These are phyloP conservation scores for Salix koriyanagi DNA, from an alignment of 345 rosid species.

Conservation along the genomic window DNA sequence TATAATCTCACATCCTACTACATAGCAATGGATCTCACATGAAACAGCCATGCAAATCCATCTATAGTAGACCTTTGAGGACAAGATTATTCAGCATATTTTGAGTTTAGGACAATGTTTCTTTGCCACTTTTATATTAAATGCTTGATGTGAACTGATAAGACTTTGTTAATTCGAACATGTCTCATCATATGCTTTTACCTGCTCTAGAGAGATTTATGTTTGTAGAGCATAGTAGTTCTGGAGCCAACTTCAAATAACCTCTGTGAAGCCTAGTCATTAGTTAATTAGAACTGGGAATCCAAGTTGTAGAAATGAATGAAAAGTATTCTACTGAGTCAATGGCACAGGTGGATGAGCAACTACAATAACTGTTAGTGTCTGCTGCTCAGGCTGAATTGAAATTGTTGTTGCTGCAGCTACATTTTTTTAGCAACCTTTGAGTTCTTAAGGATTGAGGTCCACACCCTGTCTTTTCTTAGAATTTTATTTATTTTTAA, in stretches of 20 bases:
- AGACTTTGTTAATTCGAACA: background rate
- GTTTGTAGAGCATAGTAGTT: background rate
- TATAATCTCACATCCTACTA: background rate
- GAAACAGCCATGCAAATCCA: background rate
- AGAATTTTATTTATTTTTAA: background rate
- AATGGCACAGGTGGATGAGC: background rate
- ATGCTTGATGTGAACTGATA: background rate
- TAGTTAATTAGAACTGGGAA: background rate
- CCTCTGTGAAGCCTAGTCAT: background rate
- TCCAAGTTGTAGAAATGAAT: slow-evolving; percentile 2
- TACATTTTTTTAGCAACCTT: background rate
- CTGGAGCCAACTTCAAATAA: background rate
- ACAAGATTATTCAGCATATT: background rate
- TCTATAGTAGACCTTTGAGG: background rate
- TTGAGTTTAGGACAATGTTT: background rate
- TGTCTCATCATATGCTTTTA: background rate
- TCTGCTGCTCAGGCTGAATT: background rate
- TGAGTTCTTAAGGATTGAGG: background rate
- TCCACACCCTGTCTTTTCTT: background rate
- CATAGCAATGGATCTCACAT: background rate
- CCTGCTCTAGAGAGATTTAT: background rate
- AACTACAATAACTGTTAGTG: background rate
- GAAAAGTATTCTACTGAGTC: background rate
- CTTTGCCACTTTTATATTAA: background rate
- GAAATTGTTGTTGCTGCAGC: background rate